Evolutionary conservation across 345 rosid species (phyloP).

Genomic region (Ceriops decandra): DNA sequence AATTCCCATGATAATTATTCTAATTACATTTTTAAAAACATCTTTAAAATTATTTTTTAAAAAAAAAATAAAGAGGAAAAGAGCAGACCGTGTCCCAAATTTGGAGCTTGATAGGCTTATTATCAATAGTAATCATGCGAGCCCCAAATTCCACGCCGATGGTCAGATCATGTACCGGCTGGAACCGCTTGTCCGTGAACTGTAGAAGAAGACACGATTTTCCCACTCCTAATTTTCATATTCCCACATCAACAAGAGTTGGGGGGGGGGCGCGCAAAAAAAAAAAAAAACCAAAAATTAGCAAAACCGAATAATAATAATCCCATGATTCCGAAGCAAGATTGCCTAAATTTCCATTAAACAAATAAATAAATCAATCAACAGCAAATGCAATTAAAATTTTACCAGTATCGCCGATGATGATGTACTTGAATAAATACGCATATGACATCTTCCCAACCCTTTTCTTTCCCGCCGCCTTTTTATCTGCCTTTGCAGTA

Average conservation of each 20-base stretch:
- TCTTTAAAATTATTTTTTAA: neutral
- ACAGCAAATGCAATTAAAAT: neutral
- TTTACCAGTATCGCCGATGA: conserved; percentile 93
- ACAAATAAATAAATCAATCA: neutral
- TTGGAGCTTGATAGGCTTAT: conserved; percentile 93
- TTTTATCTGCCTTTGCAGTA: no score
- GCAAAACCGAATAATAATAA: neutral
- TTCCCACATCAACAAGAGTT: neutral
- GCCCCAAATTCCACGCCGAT: conserved; percentile 97
- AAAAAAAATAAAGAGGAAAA: conserved; percentile 8
- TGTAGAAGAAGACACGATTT: conserved; percentile 96
- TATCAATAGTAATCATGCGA: conserved; percentile 89
- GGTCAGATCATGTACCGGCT: conserved; percentile 93
- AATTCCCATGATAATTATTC: no score
- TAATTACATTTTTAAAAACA: neutral
- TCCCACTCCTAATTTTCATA: conserved; percentile 64
- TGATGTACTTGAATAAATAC: conserved; percentile 93
- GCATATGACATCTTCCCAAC: conserved; percentile 63
- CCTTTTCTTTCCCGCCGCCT: neutral
- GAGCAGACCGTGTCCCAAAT: conserved; percentile 91
- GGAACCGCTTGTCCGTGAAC: conserved; percentile 97
- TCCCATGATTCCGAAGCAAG: neutral
- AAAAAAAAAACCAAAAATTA: neutral
- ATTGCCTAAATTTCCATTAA: neutral
- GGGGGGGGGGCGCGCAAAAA: no score